Evolutionary conservation across 305 asterid genomes (phyloP), one percentile per base, ranked within the genome.

Genomic region (Andrographis paniculata): DNA sequence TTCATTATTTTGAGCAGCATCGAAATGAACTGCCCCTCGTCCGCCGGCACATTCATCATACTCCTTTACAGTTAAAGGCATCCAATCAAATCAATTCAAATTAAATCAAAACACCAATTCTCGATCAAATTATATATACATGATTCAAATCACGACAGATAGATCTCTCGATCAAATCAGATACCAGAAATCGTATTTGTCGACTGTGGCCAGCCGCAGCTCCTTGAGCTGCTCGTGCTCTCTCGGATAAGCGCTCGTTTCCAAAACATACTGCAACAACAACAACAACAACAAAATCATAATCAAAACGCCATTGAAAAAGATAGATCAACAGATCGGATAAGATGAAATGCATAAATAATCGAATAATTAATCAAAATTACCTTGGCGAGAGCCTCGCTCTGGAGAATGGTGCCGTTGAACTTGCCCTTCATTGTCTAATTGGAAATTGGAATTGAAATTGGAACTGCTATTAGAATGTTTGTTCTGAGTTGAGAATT

Each of bases 311-410:
- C n/a, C n/a, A n/a, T n/a, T n/a, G n/a, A n/a, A n/a, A n/a, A n/a
- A n/a, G n/a, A n/a, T n/a, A n/a, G n/a, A n/a, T n/a, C 27, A 12
- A 37, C 2, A 38, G 0, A 5, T 20, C 4, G 19, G 8, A 14
- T 9, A 13, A 37, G 12, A 58, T 1, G 27, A 19, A 5, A 2
- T 17, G 12, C 33, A 27, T 10, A 33, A 16, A 5, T 24, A 8
- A 28, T 1, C 17, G 11, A 12, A 33, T 1, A n/a, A 33, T 10
- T 10, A 27, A 27, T 27, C 0, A 27, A n/a, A n/a, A n/a, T n/a
- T n/a, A 73, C 80, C 74, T 69, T 73, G 5, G 67, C 50, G 36
- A 73, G 80, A 3, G 68, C 69, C 11, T 69, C 69, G 68, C 76
- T 73, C 43, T 73, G 80, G 15, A 73, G 63, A 49, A 73, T 65